Conservation (phyloP, 225 moss, liverwort and hornwort genomes). For the Antitrichia curtipendula region DNA sequence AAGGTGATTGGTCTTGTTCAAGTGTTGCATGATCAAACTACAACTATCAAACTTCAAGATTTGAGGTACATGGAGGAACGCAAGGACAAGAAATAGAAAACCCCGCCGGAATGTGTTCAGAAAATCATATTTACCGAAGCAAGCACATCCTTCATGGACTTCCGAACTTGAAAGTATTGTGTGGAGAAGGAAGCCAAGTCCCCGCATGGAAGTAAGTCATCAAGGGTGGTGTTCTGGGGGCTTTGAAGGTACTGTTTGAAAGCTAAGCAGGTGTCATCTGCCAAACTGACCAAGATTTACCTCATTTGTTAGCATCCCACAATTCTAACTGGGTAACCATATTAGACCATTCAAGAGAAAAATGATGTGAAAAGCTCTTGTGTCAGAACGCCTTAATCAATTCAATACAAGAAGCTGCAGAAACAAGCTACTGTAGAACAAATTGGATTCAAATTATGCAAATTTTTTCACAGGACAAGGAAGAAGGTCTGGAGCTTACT, state of each 20-base stretch:
- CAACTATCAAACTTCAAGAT: background rate
- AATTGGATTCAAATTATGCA: background rate
- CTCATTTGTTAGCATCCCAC: background rate
- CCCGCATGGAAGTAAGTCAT: conserved; percentile 37
- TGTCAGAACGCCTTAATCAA: background rate
- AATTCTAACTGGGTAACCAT: background rate
- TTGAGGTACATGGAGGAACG: background rate
- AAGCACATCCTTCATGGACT: conserved; percentile 17
- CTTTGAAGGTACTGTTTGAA: conserved; percentile 26
- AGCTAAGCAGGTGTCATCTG: conserved; percentile 43
- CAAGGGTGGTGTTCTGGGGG: conserved; percentile 27
- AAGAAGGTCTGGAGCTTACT: conserved; percentile 8
- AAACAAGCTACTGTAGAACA: background rate
- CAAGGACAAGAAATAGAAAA: background rate
- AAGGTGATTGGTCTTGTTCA: background rate
- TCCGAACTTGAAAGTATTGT: conserved; percentile 20
- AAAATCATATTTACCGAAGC: background rate
- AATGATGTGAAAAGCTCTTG: background rate
- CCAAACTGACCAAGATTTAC: conserved; percentile 10
- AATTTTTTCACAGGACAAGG: background rate
- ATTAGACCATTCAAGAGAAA: background rate
- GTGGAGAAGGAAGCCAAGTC: conserved; percentile 19
- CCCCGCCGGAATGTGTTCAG: background rate
- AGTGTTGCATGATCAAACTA: background rate
- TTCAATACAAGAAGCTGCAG: background rate